Evolutionary conservation across 2,329 filamentous ascomycete genomes (phyloP).

Genomic region (Huntiella omanensis): DNA sequence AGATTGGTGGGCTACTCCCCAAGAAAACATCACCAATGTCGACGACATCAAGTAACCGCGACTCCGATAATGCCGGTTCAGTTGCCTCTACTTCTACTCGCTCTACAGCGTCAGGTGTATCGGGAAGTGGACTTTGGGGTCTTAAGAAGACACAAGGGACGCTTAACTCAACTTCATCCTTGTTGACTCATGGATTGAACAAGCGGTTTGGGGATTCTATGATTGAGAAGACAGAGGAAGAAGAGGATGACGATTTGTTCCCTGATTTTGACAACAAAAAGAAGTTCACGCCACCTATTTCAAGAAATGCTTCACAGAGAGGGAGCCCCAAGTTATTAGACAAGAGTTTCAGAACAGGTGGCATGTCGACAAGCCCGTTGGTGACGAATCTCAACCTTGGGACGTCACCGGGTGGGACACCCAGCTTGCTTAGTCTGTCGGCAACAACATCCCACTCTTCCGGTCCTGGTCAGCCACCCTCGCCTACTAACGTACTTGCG

Average conservation of each 20-base stretch:
- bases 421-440: too few species aligned
- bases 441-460: too few species aligned
- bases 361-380: background rate
- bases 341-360: background rate
- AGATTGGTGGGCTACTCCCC: too few species aligned
- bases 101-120: conserved; percentile 18
- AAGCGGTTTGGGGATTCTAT: too few species aligned
- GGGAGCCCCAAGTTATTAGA: conserved; percentile 5
- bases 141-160: conserved; percentile 14
- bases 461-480: too few species aligned
- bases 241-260: conserved; percentile 33
- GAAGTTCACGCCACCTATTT: conserved; percentile 10
- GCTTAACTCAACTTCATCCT: too few species aligned
- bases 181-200: too few species aligned
- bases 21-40: conserved; percentile 4
- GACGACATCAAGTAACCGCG: conserved; percentile 2
- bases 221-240: conserved; percentile 18
- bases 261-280: conserved; percentile 30
- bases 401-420: too few species aligned
- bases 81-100: conserved; percentile 13
- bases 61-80: conserved; percentile 11
- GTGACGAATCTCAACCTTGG: too few species aligned
- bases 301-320: conserved; percentile 7
- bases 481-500: too few species aligned
- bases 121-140: conserved; percentile 29